These are phyloP conservation scores for Ascoidea rubescens DNA, from an alignment of 805 yeast genomes.

Conservation along the genomic window DNA sequence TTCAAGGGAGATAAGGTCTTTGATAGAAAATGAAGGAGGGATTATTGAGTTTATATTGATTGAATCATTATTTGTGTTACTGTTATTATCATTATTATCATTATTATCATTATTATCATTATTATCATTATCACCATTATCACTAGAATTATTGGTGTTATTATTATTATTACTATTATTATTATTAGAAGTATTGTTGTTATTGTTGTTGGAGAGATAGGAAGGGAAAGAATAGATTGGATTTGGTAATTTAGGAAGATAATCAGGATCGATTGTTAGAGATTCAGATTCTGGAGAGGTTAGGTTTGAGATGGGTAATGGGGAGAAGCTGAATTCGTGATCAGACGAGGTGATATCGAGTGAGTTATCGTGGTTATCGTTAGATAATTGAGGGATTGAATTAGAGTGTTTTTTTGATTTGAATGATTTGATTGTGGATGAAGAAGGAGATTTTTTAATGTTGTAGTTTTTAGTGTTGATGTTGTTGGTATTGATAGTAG, in stretches of 20 bases:
- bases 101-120: not conserved
- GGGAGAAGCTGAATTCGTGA: not conserved
- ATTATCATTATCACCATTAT: not conserved
- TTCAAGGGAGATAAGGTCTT: too few relatives aligned
- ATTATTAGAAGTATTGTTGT: not conserved
- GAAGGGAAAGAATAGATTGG: not conserved
- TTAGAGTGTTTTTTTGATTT: not conserved
- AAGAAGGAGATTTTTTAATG: conserved; percentile 1
- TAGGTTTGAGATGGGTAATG: not conserved
- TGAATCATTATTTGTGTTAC: too few relatives aligned
- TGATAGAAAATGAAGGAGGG: too few relatives aligned
- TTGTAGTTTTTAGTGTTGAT: too few relatives aligned
- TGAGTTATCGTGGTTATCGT: conserved; percentile 1
- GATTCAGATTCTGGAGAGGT: conserved; percentile 2
- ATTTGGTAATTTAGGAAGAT: conserved; percentile 1
- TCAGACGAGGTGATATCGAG: conserved; percentile 6
- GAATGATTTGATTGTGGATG: conserved; percentile 4
- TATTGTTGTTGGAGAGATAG: not conserved
- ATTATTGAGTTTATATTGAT: too few relatives aligned
- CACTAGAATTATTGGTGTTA: not conserved
- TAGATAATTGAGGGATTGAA: not conserved
- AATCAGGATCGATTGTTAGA: conserved; percentile 3
- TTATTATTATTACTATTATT: not conserved
- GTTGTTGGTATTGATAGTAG: too few relatives aligned
- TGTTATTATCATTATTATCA: too few relatives aligned